Base-by-base conservation (phyloP, 78 protist genomes). In the Tieghemostelium lacteum region DNA sequence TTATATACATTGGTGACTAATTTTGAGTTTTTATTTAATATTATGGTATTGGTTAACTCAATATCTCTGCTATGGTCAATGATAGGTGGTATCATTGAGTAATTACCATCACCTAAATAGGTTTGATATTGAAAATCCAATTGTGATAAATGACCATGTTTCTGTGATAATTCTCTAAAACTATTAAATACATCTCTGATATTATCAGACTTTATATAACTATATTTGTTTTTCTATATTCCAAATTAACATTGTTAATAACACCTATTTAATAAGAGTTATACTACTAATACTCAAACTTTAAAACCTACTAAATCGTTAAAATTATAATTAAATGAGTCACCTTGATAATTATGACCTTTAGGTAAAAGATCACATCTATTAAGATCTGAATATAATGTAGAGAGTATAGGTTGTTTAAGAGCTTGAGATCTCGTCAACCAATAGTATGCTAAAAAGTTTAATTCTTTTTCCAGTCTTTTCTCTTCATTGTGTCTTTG, bases 211-310 rank as follows among this genome's bases (percentile, higher is more conserved):
- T 52, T 31, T 20, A 73, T 54, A 83, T 83, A 62, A 17, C 28
- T 69, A 58, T 83, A 83, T 69, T 69, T 66, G 17, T 83, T 37
- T 40, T 42, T 83, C 88, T 75, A 49, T 6, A 60, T 55, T 52
- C 3, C 36, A 65, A 42, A 62, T 75, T 14, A 10, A 45, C 6
- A 45, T 45, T 6, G 52, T 45, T 14, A 45, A 45, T 14, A 45
- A 45, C 6, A 45, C n/a, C n/a, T n/a, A n/a, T n/a, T n/a, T n/a
- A 66, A 20, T n/a, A 37, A 8, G 3, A 6, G 39, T 57, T 57
- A 5, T 29, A 40, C 4, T 26, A 16, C 20, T 28, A 28, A 39
- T 16, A 5, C 6, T n/a, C 6, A 70, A 5, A 45, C 10, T 45
- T 45, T 45, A 14, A 6, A 14, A 55, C 33, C n/a, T 80, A 80